phyloP scores from a whole-genome alignment of 108 stramenopile species.

The Nitzschia inconspicua region DNA sequence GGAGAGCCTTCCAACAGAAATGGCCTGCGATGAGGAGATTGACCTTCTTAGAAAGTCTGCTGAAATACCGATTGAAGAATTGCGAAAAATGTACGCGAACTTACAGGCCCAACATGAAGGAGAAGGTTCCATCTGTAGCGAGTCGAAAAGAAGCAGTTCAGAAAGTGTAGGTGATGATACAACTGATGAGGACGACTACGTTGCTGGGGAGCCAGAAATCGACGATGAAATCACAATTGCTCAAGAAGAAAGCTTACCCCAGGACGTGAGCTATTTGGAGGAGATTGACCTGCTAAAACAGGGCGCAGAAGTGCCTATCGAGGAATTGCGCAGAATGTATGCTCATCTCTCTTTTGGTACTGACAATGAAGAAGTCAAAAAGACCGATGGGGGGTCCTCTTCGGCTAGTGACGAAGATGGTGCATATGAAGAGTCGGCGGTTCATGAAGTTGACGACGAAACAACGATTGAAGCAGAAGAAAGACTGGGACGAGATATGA shows the following conservation, averaged over 20 bases:
- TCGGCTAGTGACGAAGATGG: constrained; percentile 26
- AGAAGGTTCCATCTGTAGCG: constrained; percentile 32
- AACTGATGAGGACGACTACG: constrained; percentile 46
- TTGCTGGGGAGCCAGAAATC: constrained; percentile 23
- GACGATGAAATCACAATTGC: constrained; percentile 60
- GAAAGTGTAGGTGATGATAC: not conserved
- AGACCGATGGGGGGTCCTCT: not conserved
- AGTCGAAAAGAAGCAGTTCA: not conserved
- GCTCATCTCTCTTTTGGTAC: constrained; percentile 17
- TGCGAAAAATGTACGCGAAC: constrained; percentile 54
- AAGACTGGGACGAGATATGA: constrained; percentile 62
- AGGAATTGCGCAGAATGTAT: constrained; percentile 60
- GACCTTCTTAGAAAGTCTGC: constrained; percentile 46
- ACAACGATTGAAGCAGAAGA: constrained; percentile 76
- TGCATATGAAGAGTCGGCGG: constrained; percentile 32
- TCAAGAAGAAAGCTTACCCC: constrained; percentile 42
- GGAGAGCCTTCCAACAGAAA: constrained; percentile 59
- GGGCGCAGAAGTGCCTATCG: constrained; percentile 63
- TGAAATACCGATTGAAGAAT: constrained; percentile 69
- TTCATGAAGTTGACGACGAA: constrained; percentile 58
- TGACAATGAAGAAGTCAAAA: constrained; percentile 2
- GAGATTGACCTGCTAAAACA: constrained; percentile 37
- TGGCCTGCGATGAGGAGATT: constrained; percentile 59
- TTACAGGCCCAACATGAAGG: constrained; percentile 13
- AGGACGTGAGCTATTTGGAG: constrained; percentile 49